Evolutionary conservation across 2,329 filamentous ascomycete genomes (phyloP), one percentile per base, ranked within the genome.

Genomic region (Penicillium sp.): DNA sequence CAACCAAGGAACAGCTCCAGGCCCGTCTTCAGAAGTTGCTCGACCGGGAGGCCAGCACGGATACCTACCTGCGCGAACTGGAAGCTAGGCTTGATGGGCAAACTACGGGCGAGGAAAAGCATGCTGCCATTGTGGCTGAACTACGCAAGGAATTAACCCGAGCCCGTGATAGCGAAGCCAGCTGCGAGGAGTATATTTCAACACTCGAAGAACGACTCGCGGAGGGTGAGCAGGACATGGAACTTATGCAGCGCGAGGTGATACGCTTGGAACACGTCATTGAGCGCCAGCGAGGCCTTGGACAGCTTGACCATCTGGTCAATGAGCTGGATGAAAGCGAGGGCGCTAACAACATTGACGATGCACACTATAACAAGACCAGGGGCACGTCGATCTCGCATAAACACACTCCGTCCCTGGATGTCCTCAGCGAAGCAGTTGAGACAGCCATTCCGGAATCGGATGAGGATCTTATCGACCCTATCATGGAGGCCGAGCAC

Each of bases 191-290:
- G 58, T 99, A 99, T 69, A 97, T 99, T 45, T 95, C 92, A 1
- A 97, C 91, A 0, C 76, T 99, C 10, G 93, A 99, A 67, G 93
- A 97, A 72, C 87, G 92, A 18, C 80, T 99, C 8, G 93, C 93
- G 0, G 93, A 99, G 71, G 87, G 92, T 2, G 93, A 99, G 63
- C 92, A 97, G 69, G 93, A 99, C 66, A 84, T 89, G 56, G 93
- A 97, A 68, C 76, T 96, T 53, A 96, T 99, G 92, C 90, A 95
- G 68, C 88, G 92, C 30, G 93, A 99, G 65, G 88, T 99, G 55
- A 89, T 96, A 63, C 84, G 92, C 29, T 78, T 99, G 11, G 93
- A 97, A 70, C 89, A 95, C 69, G 89, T 99, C 7, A 84, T 99
- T 43, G 92, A 97, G 70, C 88, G 95, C 41, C 93, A 99, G 70